These are phyloP conservation scores for Trichocladium uniseriatum DNA, from an alignment of 495 filamentous ascomycete species.

Conservation along the genomic window DNA sequence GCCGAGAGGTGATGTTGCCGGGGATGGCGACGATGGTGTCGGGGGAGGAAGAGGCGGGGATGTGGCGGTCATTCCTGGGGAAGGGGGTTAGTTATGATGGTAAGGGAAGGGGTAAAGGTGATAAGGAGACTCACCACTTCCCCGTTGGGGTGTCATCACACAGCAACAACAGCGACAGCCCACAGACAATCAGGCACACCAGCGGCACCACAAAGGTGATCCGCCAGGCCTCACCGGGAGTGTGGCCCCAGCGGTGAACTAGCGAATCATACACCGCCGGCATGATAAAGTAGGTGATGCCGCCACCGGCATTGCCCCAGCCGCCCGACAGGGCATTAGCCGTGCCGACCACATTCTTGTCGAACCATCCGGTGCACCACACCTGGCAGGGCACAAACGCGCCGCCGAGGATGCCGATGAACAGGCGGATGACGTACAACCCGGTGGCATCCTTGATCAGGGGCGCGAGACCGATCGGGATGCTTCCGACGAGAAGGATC, in stretches of 20 bases:
- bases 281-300: conserved; percentile 87
- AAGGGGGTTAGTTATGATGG: background rate
- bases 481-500: conserved; percentile 61
- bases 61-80: conserved; percentile 10
- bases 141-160: conserved; percentile 83
- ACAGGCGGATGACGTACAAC: conserved; percentile 75
- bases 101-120: background rate
- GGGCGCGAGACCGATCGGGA: conserved; percentile 79
- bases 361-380: conserved; percentile 92
- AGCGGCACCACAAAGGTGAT: conserved; percentile 79
- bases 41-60: too few species aligned
- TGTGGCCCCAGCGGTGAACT: conserved; percentile 47
- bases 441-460: conserved; percentile 59
- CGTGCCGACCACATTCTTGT: conserved; percentile 89
- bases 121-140: conserved; percentile 41
- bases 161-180: conserved; percentile 58
- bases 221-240: conserved; percentile 67
- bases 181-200: conserved; percentile 56
- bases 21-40: conserved; percentile 40
- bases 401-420: conserved; percentile 86
- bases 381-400: conserved; percentile 93
- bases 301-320: conserved; percentile 84
- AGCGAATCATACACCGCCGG: conserved; percentile 81
- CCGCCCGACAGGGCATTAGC: conserved; percentile 83
- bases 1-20: conserved; percentile 53